Evolutionary conservation across 208 protist species (phyloP), one percentile per base, ranked within the genome.

Genomic region (Leishmania martiniquensis): DNA sequence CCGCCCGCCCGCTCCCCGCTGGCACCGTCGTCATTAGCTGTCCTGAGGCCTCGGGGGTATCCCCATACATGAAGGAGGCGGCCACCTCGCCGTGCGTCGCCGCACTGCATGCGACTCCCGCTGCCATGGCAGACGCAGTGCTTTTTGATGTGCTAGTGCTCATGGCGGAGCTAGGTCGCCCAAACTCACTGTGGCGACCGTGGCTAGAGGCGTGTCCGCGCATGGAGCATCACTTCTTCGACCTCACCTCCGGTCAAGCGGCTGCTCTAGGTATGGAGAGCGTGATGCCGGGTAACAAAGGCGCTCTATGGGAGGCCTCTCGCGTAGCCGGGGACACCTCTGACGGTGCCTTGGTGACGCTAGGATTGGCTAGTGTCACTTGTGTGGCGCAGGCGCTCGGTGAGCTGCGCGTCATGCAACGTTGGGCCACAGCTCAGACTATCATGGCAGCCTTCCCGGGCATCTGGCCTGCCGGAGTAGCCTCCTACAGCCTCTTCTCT

Each of bases 11-110:
- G 45, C 80, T 96, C 20, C 76, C 82, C 0, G 68, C 83, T 1
- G 92, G 88, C 13, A 93, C 91, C 17, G 86, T 93, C 1, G 80
- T 97, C n/a, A 81, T 96, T n/a, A 93, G 91, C 81, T 96, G 89
- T 72, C 91, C 92, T 13, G 70, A 87, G 51, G 39, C 83, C 0
- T 85, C 85, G 4, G 85, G 85, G 25, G 80, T 97, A n/a, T 94
- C 84, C 12, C 93, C 93, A 4, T 97, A 95, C 81, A 75, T 84
- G 62, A 85, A 88, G 68, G 84, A 83, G 0, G 60, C 68, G 29
- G 78, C 77, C 17, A 71, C 82, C 47, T 83, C 87, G 4, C 85
- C 85, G 12, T 82, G 77, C 42, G 77, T 89, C 1, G 83, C 80
- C 4, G 85, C 83, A 49, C 84, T 93, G 77, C 85, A 87, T 52